These are phyloP conservation scores for Aurantiochytrium sp. DNA, from an alignment of 108 stramenopile species.

Conservation along the genomic window DNA sequence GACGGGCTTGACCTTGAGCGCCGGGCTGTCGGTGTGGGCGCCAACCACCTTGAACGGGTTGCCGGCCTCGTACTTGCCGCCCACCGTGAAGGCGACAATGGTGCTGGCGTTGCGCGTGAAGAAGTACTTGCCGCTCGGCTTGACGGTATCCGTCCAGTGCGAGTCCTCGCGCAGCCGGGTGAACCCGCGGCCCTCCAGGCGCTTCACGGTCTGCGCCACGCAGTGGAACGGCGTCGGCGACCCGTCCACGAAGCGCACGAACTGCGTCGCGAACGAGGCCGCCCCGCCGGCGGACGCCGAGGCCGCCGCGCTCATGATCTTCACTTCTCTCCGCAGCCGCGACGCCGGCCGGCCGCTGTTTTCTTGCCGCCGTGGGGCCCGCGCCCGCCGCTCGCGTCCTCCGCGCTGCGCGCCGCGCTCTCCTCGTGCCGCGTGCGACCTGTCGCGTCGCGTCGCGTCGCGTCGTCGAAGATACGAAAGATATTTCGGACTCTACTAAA, in stretches of 20 bases:
- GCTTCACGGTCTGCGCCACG: not conserved
- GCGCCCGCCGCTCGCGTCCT: no score
- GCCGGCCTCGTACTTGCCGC: conserved; percentile 22
- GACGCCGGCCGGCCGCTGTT: not conserved
- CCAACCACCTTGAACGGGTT: conserved; percentile 31
- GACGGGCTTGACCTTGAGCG: conserved; percentile 43
- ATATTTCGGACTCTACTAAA: no score
- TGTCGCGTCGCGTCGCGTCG: no score
- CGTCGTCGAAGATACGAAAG: no score
- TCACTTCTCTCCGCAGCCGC: not conserved
- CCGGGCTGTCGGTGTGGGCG: conserved; percentile 51
- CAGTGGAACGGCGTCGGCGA: conserved; percentile 38
- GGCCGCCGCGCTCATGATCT: not conserved
- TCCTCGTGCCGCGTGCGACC: no score
- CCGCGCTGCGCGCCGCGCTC: no score
- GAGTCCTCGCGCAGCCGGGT: conserved; percentile 26
- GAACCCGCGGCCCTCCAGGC: conserved; percentile 29
- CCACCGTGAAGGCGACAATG: conserved; percentile 49
- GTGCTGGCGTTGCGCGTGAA: conserved; percentile 32
- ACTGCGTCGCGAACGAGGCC: not conserved
- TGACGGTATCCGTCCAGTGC: not conserved
- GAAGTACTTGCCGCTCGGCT: conserved; percentile 40
- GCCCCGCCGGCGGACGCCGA: not conserved
- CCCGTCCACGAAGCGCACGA: conserved; percentile 30
- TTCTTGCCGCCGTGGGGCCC: not conserved